Evolutionary conservation across 1,284 basidiomycete species (phyloP).

Genomic region (Leucoagaricus sp.): DNA sequence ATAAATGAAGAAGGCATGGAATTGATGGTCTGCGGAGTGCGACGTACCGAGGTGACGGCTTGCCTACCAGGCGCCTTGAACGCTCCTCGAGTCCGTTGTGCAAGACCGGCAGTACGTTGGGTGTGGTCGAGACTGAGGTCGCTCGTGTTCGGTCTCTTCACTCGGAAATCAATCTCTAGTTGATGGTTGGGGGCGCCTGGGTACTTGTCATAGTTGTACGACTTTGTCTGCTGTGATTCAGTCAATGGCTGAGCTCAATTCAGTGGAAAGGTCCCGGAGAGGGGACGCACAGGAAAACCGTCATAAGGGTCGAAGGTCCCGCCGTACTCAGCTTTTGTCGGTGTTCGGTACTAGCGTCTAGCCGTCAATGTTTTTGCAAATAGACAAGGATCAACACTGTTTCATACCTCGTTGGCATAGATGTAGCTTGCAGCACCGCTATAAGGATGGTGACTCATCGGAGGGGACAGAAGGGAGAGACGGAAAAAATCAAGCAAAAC

Average conservation of each 20-base stretch:
- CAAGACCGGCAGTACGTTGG: no score
- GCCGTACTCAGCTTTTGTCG: neutral
- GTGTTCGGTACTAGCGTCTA: neutral
- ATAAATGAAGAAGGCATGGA: neutral
- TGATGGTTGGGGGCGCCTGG: neutral
- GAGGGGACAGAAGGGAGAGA: neutral
- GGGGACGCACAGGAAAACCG: neutral
- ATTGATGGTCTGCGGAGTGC: no score
- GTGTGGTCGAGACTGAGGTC: no score
- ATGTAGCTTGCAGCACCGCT: slow-evolving; percentile 30
- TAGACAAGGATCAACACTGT: neutral
- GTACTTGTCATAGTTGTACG: neutral
- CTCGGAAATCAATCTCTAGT: neutral
- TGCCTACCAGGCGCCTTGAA: neutral
- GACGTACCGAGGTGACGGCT: neutral
- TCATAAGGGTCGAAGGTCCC: neutral
- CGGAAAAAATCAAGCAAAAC: no score
- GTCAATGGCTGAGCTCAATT: neutral
- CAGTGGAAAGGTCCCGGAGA: neutral
- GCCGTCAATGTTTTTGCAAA: no score
- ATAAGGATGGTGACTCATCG: slow-evolving; percentile 31
- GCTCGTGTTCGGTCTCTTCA: neutral
- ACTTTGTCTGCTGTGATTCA: neutral
- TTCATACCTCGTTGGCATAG: slow-evolving; percentile 28
- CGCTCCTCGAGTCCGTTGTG: neutral